Percentiles rank a stretch among this genome's conserved stretches.
phyloP scores from a whole-genome alignment of 805 yeast species.

The Kluyveromyces dobzhanskii region DNA sequence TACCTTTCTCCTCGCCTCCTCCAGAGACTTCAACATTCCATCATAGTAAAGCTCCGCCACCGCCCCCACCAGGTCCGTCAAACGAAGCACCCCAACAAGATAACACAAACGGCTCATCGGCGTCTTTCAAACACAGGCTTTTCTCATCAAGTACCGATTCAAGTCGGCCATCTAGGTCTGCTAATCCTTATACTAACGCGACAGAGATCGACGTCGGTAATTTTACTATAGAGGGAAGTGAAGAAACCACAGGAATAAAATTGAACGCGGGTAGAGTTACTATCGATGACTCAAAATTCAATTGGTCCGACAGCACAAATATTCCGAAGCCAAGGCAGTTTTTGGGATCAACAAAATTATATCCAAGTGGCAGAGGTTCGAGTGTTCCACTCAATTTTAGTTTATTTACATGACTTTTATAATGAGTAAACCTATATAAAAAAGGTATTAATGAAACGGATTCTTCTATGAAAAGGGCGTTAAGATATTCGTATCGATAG shows the following conservation, averaged over 20 bases:
- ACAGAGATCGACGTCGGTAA: constrained; percentile 17
- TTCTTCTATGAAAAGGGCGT: too few species aligned
- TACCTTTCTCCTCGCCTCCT: constrained; percentile 18
- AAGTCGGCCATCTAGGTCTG: constrained; percentile 19
- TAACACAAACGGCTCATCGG: constrained; percentile 6
- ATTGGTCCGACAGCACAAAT: constrained; percentile 55
- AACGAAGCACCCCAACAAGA: constrained; percentile 6
- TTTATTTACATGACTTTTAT: constrained; percentile 16
- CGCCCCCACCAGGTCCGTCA: constrained; percentile 9
- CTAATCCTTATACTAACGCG: constrained; percentile 16
- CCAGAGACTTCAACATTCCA: constrained; percentile 16
- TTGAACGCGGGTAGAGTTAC: constrained; percentile 27
- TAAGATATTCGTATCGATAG: too few species aligned
- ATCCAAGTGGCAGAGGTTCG: constrained; percentile 93
- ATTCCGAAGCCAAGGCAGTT: constrained; percentile 85
- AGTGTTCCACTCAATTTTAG: constrained; percentile 76
- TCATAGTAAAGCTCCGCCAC: constrained; percentile 8
- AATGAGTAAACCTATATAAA: background rate
- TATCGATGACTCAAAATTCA: constrained; percentile 66
- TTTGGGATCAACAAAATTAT: constrained; percentile 61
- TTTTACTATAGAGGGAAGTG: constrained; percentile 21
- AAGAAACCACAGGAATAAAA: constrained; percentile 24
- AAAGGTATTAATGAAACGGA: too few species aligned
- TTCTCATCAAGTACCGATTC: constrained; percentile 24
- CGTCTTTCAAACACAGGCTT: constrained; percentile 20